phyloP scores from a whole-genome alignment of 768 basidiomycete species.

The Boletus rubroflammeus region DNA sequence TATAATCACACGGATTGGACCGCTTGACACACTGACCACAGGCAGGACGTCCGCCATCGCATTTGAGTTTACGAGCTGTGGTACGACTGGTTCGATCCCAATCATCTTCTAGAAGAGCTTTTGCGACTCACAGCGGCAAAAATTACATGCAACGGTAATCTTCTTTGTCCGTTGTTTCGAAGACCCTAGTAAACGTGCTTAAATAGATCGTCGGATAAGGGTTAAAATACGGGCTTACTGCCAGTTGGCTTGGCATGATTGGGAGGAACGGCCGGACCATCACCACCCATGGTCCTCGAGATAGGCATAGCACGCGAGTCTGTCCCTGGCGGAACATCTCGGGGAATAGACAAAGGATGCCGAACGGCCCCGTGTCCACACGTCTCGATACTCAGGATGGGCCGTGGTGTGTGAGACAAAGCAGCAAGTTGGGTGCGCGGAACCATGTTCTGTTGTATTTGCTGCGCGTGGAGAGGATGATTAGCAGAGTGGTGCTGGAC shows the following conservation, averaged over 20 bases:
- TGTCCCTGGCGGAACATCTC: constrained; percentile 43
- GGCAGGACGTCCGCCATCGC: constrained; percentile 80
- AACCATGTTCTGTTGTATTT: constrained; percentile 39
- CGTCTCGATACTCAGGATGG: constrained; percentile 62
- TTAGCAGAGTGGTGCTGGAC: constrained; percentile 49
- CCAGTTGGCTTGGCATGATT: constrained; percentile 33
- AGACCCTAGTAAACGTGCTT: constrained; percentile 40
- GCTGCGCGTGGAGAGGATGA: constrained; percentile 42
- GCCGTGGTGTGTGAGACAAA: constrained; percentile 43
- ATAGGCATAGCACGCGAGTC: constrained; percentile 44
- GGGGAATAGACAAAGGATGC: constrained; percentile 44
- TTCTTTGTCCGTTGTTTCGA: constrained; percentile 74
- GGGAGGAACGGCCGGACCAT: constrained; percentile 27
- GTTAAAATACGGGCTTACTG: constrained; percentile 34
- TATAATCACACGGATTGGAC: constrained; percentile 75
- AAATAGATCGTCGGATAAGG: constrained; percentile 11
- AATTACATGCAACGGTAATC: constrained; percentile 87
- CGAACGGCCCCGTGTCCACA: constrained; percentile 43
- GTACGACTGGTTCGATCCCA: constrained; percentile 20
- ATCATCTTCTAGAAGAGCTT: constrained; percentile 9
- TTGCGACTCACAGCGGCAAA: constrained; percentile 73
- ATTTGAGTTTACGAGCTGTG: constrained; percentile 82
- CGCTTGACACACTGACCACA: constrained; percentile 82
- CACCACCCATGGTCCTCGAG: constrained; percentile 36
- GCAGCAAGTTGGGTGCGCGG: constrained; percentile 28